Base-by-base conservation (phyloP, 768 basidiomycete genomes). In the Lactarius tabidus region DNA sequence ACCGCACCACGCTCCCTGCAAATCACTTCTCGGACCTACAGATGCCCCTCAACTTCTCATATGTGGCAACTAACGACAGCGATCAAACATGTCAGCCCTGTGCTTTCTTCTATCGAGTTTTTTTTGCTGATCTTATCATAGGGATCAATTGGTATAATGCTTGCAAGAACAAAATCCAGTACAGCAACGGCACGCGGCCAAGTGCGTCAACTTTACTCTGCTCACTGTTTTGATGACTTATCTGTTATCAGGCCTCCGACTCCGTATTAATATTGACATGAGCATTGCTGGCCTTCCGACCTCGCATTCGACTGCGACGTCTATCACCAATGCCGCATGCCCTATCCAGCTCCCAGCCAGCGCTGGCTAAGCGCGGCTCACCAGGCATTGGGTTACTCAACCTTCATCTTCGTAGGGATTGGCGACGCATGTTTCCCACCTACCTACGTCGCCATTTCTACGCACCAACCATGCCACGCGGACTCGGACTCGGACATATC, bases 11-110 rank as follows among this genome's bases (percentile, higher is more conserved):
- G 3, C 76, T 95, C 12, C 84, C 88, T 6, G 88, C 91, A 14
- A 89, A 88, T 71, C 59, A 75, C 26, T 87, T 85, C 71, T 81
- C 86, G n/a, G 74, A 83, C 38, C 77, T 97, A 31, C 74, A 82
- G 36, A 68, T 98, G 12, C 93, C 93, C 0, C 77, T 98, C 58
- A 89, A 89, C 70, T 95, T 96, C 76, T 85, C 87, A 0, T 97
- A 96, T 74, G 68, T 85, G 15, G 92, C 88, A 0, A 78, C 84
- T 14, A 97, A 98, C 72, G 80, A 84, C 53, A 84, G 88, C 6
- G 95, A 98, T 75, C 79, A 81, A 39, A 96, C 95, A 26, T 98
- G 94, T 93, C 69, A 70, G 82, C 73, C 33, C 26, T 65, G 17
- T 29, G 39, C n/a, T 23, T 45, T 36, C 59, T 67, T 55, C 58